Conservation (phyloP, 768 basidiomycete genomes). For the Scleroderma bovista region DNA sequence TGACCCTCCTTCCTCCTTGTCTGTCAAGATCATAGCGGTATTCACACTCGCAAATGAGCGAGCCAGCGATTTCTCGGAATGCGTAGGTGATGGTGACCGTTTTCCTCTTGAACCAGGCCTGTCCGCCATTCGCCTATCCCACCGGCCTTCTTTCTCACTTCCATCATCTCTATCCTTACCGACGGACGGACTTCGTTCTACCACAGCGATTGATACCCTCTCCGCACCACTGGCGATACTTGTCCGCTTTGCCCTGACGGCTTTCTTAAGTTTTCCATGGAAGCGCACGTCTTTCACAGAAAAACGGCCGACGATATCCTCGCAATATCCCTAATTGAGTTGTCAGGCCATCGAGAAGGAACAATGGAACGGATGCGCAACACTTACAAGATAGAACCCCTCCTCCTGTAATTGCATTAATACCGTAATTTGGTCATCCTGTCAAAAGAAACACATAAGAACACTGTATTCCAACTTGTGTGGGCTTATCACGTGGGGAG, state of each 20-base stretch:
- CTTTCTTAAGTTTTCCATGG: conserved; percentile 70
- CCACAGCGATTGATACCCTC: conserved; percentile 16
- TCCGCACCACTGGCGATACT: conserved; percentile 14
- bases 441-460: conserved; percentile 10
- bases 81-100: not conserved
- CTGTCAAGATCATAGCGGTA: not conserved
- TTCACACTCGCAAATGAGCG: not conserved
- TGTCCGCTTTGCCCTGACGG: conserved; percentile 66
- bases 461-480: not conserved
- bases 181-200: conserved; percentile 4
- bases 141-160: not conserved
- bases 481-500: too few species aligned
- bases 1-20: not conserved
- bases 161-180: conserved; percentile 7
- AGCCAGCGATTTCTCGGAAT: not conserved
- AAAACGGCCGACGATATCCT: conserved; percentile 82
- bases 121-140: not conserved
- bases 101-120: not conserved
- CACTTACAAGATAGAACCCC: conserved; percentile 58
- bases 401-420: conserved; percentile 63
- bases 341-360: not conserved
- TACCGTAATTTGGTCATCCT: conserved; percentile 80
- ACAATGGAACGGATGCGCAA: not conserved
- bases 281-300: conserved; percentile 58
- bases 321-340: conserved; percentile 68